These are phyloP conservation scores for Colletotrichum caudatum DNA, from an alignment of 2,329 filamentous ascomycete genomes.

Conservation along the genomic window DNA sequence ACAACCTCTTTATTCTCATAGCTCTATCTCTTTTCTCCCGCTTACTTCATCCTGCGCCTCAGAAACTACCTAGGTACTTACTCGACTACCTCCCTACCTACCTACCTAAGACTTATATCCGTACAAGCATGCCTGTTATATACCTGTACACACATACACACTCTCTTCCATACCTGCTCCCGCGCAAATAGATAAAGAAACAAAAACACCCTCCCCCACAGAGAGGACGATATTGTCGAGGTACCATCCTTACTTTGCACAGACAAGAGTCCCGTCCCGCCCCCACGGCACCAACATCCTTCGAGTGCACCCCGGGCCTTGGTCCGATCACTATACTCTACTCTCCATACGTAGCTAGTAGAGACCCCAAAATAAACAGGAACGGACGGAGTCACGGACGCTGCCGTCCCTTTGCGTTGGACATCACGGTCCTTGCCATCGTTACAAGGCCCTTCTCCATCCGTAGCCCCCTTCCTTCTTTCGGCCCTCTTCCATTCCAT, in stretches of 20 bases:
- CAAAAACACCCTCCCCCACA: not conserved
- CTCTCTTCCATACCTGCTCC: not conserved
- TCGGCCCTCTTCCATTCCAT: conserved; percentile 21
- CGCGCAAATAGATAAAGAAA: not conserved
- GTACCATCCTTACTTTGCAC: too few relatives aligned
- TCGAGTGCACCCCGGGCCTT: not conserved
- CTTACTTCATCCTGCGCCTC: not conserved
- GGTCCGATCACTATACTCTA: not conserved
- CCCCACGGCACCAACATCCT: not conserved
- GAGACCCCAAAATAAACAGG: not conserved
- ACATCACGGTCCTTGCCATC: conserved; percentile 1
- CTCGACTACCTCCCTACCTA: too few relatives aligned
- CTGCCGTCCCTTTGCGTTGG: conserved; percentile 13
- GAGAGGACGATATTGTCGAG: not conserved
- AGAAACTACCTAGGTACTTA: not conserved
- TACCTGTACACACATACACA: too few relatives aligned
- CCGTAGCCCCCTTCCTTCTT: conserved; percentile 2
- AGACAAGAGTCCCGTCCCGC: not conserved
- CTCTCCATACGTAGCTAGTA: too few relatives aligned
- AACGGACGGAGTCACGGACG: conserved; percentile 17
- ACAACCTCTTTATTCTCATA: conserved; percentile 2
- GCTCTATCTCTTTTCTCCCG: not conserved
- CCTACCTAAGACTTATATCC: not conserved
- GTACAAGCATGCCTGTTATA: not conserved
- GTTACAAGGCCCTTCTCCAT: conserved; percentile 2